These are phyloP conservation scores for Imleria badia DNA, from an alignment of 768 basidiomycete genomes.

Conservation along the genomic window DNA sequence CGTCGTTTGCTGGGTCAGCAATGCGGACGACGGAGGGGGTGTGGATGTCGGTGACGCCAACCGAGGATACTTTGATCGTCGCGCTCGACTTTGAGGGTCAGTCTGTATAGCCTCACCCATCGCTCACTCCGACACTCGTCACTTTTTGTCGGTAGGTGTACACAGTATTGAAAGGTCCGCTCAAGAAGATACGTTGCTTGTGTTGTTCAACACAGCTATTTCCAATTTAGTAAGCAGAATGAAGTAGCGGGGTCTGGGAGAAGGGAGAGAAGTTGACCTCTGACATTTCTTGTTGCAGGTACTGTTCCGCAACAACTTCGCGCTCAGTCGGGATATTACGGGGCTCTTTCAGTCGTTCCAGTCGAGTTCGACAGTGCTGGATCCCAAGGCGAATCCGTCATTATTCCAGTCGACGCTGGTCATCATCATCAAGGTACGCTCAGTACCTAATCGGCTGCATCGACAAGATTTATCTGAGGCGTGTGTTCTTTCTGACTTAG, in stretches of 20 bases:
- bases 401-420: constrained; percentile 58
- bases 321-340: constrained; percentile 58
- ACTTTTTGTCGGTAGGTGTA: constrained; percentile 38
- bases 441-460: accelerated
- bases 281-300: constrained; percentile 37
- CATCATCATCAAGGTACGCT: constrained; percentile 59
- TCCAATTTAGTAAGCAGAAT: constrained; percentile 58
- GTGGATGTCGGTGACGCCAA: constrained; percentile 68
- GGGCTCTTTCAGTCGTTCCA: constrained; percentile 65
- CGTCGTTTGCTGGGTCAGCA: constrained; percentile 64
- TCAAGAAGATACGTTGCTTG: constrained; percentile 63
- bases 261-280: neutral
- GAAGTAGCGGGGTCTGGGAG: too few relatives aligned
- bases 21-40: constrained; percentile 70
- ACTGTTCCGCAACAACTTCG: constrained; percentile 65
- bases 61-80: constrained; percentile 51
- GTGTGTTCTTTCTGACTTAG: constrained; percentile 27
- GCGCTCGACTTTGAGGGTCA: constrained; percentile 65
- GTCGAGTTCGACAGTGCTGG: constrained; percentile 54
- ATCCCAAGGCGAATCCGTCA: constrained; percentile 56
- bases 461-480: neutral
- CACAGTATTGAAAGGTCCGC: constrained; percentile 63
- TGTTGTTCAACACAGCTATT: constrained; percentile 63
- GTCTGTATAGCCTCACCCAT: neutral
- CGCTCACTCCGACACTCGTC: neutral